Conservation (phyloP, 495 filamentous ascomycete genomes). For the Aspergillus haitiensis region DNA sequence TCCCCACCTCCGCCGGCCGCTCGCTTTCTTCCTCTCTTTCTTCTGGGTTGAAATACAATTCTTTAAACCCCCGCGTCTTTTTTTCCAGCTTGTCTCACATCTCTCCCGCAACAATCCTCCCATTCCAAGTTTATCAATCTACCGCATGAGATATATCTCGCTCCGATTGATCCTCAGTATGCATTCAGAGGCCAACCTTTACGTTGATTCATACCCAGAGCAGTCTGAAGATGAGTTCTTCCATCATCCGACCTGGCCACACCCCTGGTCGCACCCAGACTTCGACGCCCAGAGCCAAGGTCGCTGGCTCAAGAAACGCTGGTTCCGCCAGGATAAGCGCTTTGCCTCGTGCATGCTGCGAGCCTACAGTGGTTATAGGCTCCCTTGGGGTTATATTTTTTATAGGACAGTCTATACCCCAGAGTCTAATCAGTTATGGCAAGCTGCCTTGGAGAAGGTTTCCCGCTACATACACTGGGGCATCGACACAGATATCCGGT, state of each 20-base stretch:
- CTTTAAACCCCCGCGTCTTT: too few species aligned
- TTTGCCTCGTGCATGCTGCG: background rate
- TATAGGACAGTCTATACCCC: background rate
- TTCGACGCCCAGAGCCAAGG: background rate
- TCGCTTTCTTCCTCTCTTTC: too few species aligned
- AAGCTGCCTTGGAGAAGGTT: background rate
- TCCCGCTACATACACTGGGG: background rate
- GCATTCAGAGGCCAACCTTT: too few species aligned
- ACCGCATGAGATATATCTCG: slow-evolving; percentile 24
- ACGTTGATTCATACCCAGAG: too few species aligned
- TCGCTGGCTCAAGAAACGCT: background rate
- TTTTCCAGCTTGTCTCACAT: too few species aligned
- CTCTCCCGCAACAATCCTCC: slow-evolving; percentile 30
- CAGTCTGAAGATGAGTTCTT: background rate
- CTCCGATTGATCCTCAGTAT: slow-evolving; percentile 21
- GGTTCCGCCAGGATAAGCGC: background rate
- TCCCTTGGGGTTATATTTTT: background rate
- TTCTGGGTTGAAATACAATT: too few species aligned
- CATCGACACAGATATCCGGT: background rate
- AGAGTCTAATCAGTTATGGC: background rate
- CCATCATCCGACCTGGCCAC: background rate
- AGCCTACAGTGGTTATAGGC: background rate
- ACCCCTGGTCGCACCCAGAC: background rate
- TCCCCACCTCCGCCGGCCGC: too few species aligned
- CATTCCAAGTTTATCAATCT: slow-evolving; percentile 22